Base-by-base conservation (phyloP, 1,284 basidiomycete species). In the Pyrrhoderma noxium region DNA sequence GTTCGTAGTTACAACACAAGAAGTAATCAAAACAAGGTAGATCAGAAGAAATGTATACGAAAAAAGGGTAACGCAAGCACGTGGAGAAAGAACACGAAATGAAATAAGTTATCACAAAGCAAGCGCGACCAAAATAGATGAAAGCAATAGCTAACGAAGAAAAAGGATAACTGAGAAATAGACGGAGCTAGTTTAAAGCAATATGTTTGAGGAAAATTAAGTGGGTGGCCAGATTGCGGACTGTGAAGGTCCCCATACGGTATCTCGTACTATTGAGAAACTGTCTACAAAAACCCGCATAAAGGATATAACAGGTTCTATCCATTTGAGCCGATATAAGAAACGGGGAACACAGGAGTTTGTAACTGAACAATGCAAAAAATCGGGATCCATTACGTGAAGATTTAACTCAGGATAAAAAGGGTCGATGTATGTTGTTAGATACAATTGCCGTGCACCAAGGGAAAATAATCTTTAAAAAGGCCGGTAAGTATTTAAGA, bases 381-480 rank as follows among this genome's bases (percentile, higher is more conserved):
- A 67, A 64, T 75, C 69, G 46, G 73, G 74, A 59, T 69, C 71
- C 56, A 67, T 69, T 54, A 71, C 62, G 65, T 80, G 74, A 49
- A 76, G 62, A 63, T 84, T 74, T 44, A 85, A 71, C 60, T 85
- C 79, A 16, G 82, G 77, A 61, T 83, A 76, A 67, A 84, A 79
- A 51, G 85, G 79, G 61, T 88, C 84, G 60, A 82, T 85, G 59
- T 85, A 87, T 54, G 76, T 77, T 52, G 73, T 76, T 52, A 77
- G 65, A 60, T 78, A 79, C 44, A 75, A 63, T 31, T 69, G 66
- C 55, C 60, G 67, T 45, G 74, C 73, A 52, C 71, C 65, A 43
- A 61, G 57, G 36, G 64, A 63, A 48, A 69, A 68, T 47, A 70
- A 67, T 58, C 74, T 75, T 22, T 22, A 36, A 23, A 40, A 46